Evolutionary conservation across 495 filamentous ascomycete species (phyloP).

Genomic region (Barbatosphaeria neglecta): DNA sequence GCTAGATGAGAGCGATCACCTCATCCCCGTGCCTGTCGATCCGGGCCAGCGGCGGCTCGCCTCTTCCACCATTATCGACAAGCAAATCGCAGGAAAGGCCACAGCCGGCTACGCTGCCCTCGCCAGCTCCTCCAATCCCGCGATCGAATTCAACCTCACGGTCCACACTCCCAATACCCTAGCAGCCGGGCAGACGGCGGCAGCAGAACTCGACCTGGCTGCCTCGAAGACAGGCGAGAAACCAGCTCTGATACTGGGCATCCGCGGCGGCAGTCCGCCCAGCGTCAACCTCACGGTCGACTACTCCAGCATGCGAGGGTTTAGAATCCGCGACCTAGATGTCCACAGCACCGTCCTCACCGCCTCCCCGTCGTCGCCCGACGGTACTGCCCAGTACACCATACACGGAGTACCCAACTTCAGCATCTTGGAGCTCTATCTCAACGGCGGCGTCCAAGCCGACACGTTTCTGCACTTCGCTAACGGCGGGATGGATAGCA

Average conservation of each 20-base stretch:
- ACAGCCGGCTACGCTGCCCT: neutral
- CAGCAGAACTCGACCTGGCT: neutral
- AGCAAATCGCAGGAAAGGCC: neutral
- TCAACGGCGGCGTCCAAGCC: neutral
- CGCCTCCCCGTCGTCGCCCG: slow-evolving; percentile 20
- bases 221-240: neutral
- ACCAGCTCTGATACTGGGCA: neutral
- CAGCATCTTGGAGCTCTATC: slow-evolving; percentile 1
- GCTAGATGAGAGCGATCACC: neutral
- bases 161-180: neutral
- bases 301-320: neutral
- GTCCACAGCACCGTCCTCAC: slow-evolving; percentile 10
- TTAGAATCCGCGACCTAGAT: neutral
- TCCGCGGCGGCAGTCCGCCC: neutral
- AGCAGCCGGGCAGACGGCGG: neutral
- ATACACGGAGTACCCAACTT: neutral
- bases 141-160: slow-evolving; percentile 2
- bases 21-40: neutral
- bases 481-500: neutral
- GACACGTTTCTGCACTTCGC: slow-evolving; percentile 1
- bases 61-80: neutral
- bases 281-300: neutral
- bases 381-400: neutral
- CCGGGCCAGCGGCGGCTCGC: neutral
- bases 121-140: neutral